These are phyloP conservation scores for Hippophae rhamnoides DNA, from an alignment of 306 rosid genomes.

Conservation along the genomic window DNA sequence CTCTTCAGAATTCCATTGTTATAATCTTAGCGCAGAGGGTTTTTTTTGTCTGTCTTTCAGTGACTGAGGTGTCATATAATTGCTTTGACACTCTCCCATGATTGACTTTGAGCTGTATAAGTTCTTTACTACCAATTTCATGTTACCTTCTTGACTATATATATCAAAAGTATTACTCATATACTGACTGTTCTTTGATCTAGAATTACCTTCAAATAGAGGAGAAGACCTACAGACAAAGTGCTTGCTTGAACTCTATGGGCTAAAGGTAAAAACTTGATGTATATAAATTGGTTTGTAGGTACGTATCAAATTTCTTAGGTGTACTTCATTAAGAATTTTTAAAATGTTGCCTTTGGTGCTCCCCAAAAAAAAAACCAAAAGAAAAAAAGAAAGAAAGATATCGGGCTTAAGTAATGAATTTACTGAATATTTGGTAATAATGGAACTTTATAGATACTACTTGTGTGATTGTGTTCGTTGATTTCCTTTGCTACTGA, in stretches of 20 bases:
- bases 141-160: constrained; percentile 5
- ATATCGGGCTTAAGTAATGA: constrained; percentile 2
- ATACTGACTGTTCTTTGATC: constrained; percentile 29
- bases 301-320: no score
- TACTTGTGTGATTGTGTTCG: constrained; percentile 14
- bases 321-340: no score
- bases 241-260: constrained; percentile 90
- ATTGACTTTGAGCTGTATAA: constrained; percentile 1
- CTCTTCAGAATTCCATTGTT: background rate
- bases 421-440: constrained; percentile 9
- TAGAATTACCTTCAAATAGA: constrained; percentile 88
- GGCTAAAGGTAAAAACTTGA: constrained; percentile 72
- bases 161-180: constrained; percentile 15
- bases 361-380: constrained; percentile 7
- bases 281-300: constrained; percentile 11
- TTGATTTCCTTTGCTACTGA: constrained; percentile 20
- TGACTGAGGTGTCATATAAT: no score
- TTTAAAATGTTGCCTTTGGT: constrained; percentile 4
- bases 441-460: constrained; percentile 14
- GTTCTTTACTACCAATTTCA: constrained; percentile 4
- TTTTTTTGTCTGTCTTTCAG: background rate
- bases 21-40: background rate
- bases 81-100: background rate
- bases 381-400: constrained; percentile 11
- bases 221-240: constrained; percentile 94